These are phyloP conservation scores for Coemansia sp. DNA, from an alignment of 192 early-diverging fungal genomes.

Conservation along the genomic window DNA sequence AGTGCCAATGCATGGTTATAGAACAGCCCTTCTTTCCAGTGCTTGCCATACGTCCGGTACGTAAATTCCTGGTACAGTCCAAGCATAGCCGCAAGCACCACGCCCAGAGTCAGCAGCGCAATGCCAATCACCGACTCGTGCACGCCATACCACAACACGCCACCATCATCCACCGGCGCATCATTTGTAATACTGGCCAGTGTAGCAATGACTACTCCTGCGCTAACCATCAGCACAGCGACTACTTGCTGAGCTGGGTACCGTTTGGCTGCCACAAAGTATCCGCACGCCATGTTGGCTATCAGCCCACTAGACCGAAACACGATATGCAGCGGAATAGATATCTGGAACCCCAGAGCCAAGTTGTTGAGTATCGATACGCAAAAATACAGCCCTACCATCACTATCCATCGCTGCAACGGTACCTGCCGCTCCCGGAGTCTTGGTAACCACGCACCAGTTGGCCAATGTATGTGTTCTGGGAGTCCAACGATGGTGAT, in stretches of 20 bases:
- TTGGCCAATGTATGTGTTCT: constrained; percentile 56
- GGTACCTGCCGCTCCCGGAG: constrained; percentile 69
- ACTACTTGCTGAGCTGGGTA: constrained; percentile 57
- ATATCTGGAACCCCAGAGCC: constrained; percentile 78
- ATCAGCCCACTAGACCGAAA: constrained; percentile 85
- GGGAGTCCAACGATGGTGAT: constrained; percentile 74
- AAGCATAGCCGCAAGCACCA: constrained; percentile 78
- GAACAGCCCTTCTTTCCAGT: constrained; percentile 91
- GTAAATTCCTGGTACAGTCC: constrained; percentile 84
- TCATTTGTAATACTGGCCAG: constrained; percentile 33
- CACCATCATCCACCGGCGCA: neutral
- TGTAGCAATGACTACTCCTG: constrained; percentile 77
- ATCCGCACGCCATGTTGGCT: constrained; percentile 81
- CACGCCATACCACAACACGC: constrained; percentile 9
- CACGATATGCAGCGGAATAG: constrained; percentile 91
- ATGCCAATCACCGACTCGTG: constrained; percentile 72
- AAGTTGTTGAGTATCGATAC: constrained; percentile 85
- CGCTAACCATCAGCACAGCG: constrained; percentile 76
- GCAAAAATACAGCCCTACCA: constrained; percentile 79
- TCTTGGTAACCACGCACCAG: constrained; percentile 50
- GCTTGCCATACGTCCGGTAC: constrained; percentile 74
- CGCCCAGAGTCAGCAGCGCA: constrained; percentile 66
- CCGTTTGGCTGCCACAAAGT: constrained; percentile 66
- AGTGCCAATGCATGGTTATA: constrained; percentile 84
- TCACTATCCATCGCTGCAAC: constrained; percentile 68